phyloP scores from a whole-genome alignment of 2,329 filamentous ascomycete genomes.

The Colletotrichum sp. region DNA sequence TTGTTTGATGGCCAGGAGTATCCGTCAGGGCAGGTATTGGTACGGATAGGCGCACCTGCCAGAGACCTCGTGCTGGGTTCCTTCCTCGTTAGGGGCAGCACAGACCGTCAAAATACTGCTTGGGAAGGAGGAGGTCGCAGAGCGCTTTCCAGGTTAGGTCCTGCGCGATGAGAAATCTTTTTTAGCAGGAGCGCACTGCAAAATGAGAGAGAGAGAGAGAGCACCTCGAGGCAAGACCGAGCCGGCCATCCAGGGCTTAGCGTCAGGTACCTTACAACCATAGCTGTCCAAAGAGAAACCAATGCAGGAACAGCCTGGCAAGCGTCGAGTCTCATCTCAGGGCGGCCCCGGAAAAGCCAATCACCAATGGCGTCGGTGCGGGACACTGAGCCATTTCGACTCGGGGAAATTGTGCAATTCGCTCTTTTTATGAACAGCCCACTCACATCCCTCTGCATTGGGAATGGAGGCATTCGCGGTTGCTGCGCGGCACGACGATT shows the following conservation, averaged over 20 bases:
- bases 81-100: not conserved
- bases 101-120: not conserved
- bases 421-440: constrained; percentile 16
- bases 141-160: not conserved
- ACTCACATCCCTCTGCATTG: not conserved
- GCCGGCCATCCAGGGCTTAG: constrained; percentile 12
- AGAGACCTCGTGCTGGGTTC: not conserved
- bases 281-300: not conserved
- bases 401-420: constrained; percentile 20
- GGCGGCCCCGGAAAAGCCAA: not conserved
- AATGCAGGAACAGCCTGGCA: constrained; percentile 1
- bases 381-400: not conserved
- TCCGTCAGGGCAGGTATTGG: not conserved
- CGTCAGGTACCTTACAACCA: constrained; percentile 1
- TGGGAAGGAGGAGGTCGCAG: constrained; percentile 9
- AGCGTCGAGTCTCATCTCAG: not conserved
- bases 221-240: not conserved
- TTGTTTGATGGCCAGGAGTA: not conserved
- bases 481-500: not conserved
- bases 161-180: not conserved
- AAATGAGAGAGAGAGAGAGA: not conserved
- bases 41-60: not conserved
- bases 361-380: not conserved
- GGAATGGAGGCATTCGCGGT: not conserved
- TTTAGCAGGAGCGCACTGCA: not conserved